Evolutionary conservation across 768 basidiomycete genomes (phyloP).

Genomic region (Roridomyces roridus): DNA sequence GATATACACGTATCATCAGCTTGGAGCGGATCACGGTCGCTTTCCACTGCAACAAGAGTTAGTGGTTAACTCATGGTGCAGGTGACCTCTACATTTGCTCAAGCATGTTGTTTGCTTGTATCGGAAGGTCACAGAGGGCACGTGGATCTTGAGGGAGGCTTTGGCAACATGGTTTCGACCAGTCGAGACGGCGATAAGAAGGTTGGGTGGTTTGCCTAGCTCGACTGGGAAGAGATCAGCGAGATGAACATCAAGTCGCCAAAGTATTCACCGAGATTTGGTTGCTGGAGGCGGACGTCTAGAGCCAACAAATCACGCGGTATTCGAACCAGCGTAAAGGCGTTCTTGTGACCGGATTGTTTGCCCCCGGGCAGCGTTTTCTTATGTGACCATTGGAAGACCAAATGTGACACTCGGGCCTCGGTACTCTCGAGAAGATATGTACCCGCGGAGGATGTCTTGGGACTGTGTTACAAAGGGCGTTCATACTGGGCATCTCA

Average conservation of each 20-base stretch:
- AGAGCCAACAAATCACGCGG: slow-evolving; percentile 68
- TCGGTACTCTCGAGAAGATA: slow-evolving; percentile 75
- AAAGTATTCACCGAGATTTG: slow-evolving; percentile 46
- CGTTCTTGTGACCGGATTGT: slow-evolving; percentile 32
- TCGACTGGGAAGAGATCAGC: slow-evolving; percentile 51
- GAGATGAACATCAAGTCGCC: neutral
- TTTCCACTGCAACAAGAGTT: slow-evolving; percentile 19
- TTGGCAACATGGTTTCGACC: slow-evolving; percentile 71
- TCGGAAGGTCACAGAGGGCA: slow-evolving; percentile 60
- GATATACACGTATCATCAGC: slow-evolving; percentile 50
- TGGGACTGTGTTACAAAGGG: slow-evolving; percentile 2
- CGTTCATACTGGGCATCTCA: slow-evolving; percentile 7
- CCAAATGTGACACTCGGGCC: slow-evolving; percentile 65
- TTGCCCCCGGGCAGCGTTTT: slow-evolving; percentile 35
- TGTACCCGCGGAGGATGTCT: slow-evolving; percentile 76
- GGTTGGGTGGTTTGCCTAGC: slow-evolving; percentile 61
- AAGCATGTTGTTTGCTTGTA: slow-evolving; percentile 45
- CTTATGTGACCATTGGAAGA: slow-evolving; percentile 69
- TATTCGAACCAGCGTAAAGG: slow-evolving; percentile 59
- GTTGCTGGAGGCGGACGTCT: slow-evolving; percentile 67
- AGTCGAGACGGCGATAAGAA: slow-evolving; percentile 64
- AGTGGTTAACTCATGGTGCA: neutral
- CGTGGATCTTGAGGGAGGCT: slow-evolving; percentile 58
- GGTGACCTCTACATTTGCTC: slow-evolving; percentile 37
- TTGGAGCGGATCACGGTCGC: slow-evolving; percentile 36